These are phyloP conservation scores for Cardamine resedifolia DNA, from an alignment of 345 rosid species.

Conservation along the genomic window DNA sequence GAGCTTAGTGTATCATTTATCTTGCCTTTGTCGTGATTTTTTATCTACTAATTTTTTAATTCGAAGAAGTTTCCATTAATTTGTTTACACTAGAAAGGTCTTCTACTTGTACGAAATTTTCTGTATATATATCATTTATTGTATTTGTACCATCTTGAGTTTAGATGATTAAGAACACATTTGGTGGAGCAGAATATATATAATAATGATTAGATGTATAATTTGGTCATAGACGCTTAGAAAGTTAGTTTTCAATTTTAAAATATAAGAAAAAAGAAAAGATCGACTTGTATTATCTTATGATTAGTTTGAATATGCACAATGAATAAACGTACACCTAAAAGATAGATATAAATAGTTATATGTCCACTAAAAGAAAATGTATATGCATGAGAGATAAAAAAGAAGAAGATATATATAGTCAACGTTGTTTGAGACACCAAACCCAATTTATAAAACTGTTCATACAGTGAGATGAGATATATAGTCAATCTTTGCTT, in stretches of 20 bases:
- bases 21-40: not conserved
- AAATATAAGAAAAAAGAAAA: not conserved
- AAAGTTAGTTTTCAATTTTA: slow-evolving; percentile 5
- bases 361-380: not conserved
- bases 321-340: not conserved
- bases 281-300: not conserved
- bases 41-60: not conserved
- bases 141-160: not conserved
- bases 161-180: slow-evolving; percentile 12
- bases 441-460: slow-evolving; percentile 4
- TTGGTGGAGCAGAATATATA: slow-evolving; percentile 1
- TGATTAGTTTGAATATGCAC: not conserved
- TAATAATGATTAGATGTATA: not conserved
- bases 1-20: not conserved
- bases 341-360: not conserved
- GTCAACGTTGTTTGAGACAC: slow-evolving; percentile 13
- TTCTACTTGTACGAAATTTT: not conserved
- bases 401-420: not conserved
- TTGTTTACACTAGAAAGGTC: not conserved
- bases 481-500: not conserved
- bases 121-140: not conserved
- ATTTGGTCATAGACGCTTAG: not conserved
- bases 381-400: not conserved
- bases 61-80: not conserved
- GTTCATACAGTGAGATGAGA: not conserved